Percentiles rank a stretch among this genome's conserved stretches.
Conservation (phyloP, 108 stramenopile genomes). For the Skeletonema tropicum region DNA sequence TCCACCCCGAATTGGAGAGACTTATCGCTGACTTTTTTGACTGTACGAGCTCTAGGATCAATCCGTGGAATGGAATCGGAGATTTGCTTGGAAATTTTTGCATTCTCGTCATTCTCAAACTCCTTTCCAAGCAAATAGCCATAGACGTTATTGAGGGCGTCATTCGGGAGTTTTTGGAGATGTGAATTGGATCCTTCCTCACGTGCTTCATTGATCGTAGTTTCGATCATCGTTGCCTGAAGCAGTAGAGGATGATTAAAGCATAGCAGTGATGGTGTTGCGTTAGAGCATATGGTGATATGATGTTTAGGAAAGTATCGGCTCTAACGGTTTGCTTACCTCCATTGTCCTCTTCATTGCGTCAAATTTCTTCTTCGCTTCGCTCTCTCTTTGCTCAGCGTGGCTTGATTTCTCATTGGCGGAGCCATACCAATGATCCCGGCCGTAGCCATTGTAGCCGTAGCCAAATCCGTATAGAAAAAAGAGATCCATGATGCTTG, state of each 20-base stretch:
- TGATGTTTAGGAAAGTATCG: too few species aligned
- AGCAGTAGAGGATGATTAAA: too few species aligned
- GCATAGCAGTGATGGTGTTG: too few species aligned
- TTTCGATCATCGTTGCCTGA: background rate
- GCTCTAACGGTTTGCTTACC: too few species aligned
- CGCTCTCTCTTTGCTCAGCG: background rate
- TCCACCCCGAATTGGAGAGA: background rate
- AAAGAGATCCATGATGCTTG: background rate
- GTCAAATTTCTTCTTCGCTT: background rate
- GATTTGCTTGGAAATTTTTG: background rate
- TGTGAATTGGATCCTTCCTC: background rate
- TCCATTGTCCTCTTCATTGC: background rate
- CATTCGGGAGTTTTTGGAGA: background rate
- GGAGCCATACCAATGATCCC: background rate
- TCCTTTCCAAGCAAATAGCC: background rate
- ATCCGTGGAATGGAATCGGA: background rate
- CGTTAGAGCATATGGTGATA: too few species aligned
- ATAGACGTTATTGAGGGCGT: background rate
- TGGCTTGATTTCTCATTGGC: background rate
- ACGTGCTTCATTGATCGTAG: background rate
- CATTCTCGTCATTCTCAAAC: background rate
- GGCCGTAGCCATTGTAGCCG: background rate
- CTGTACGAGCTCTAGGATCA: background rate
- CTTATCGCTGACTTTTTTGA: background rate
- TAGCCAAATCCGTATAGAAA: background rate